Evolutionary conservation across 2,329 filamentous ascomycete species (phyloP).

Genomic region (Colletotrichum orbiculare): DNA sequence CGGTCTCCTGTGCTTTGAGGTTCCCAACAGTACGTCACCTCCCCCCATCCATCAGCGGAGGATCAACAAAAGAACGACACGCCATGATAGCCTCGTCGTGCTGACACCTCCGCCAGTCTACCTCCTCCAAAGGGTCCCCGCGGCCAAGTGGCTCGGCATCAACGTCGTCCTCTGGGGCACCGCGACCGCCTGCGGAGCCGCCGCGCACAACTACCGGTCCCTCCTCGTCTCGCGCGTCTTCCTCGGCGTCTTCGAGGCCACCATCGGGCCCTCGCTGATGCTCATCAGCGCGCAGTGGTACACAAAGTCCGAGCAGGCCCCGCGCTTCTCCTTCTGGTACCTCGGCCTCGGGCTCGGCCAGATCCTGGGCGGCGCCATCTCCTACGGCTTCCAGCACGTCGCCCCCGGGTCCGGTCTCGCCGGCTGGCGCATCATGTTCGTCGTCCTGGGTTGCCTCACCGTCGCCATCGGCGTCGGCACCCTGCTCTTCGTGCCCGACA

Average conservation of each 20-base stretch:
- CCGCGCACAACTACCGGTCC: constrained; percentile 62
- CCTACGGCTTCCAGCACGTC: constrained; percentile 67
- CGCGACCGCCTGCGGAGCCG: constrained; percentile 64
- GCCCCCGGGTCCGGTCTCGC: constrained; percentile 47
- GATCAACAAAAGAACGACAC: too few relatives aligned
- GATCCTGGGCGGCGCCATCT: constrained; percentile 56
- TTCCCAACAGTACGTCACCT: constrained; percentile 63
- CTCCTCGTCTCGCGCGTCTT: constrained; percentile 67
- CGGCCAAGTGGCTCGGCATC: constrained; percentile 68
- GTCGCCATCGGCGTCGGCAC: constrained; percentile 51
- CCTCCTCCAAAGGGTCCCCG: constrained; percentile 69
- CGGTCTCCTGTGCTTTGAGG: constrained; percentile 67
- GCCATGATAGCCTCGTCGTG: too few relatives aligned
- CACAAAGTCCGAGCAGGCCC: constrained; percentile 65
- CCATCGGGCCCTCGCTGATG: constrained; percentile 69
- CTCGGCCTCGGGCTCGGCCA: constrained; percentile 69
- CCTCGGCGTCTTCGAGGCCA: constrained; percentile 70
- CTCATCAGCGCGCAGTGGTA: constrained; percentile 71
- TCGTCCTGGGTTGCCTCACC: constrained; percentile 56
- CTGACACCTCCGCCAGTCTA: constrained; percentile 51
- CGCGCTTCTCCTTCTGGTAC: constrained; percentile 71
- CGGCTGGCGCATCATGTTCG: constrained; percentile 59
- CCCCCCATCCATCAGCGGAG: background rate
- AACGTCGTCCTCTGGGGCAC: constrained; percentile 71
- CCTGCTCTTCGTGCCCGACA: constrained; percentile 57